Evolutionary conservation across 1,284 basidiomycete genomes (phyloP), one percentile per base, ranked within the genome.

Genomic region (Gomphus sp.): DNA sequence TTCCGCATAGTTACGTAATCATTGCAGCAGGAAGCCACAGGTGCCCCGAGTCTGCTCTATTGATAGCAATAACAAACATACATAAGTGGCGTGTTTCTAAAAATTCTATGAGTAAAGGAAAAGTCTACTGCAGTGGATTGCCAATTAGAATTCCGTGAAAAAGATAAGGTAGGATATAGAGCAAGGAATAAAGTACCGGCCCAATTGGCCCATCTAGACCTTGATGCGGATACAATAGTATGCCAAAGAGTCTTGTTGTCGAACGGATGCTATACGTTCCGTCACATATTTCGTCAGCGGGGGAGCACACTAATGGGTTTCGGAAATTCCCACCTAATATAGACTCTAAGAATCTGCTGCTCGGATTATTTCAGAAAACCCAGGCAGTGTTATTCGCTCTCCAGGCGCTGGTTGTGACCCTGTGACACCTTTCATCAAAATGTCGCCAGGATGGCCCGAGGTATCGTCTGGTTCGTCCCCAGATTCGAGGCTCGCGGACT

Each of bases 371-470:
- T 59, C 58, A 37, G 45, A 55, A 48, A 59, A 54, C 12, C 58
- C 58, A 16, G 58, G 58, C 16, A 59, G 51, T 28, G 50, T 59
- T 18, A 59, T 50, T 10, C 58, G 58, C 45, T 54, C 52, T 52
- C 18, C 48, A 6, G 44, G 5, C n/a, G 25, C 22, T 43, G 47
- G 16, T n/a, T 22, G 34, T 33, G 45, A 25, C 12, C n/a, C 12
- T 11, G 22, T 6, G n/a, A 34, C 36, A 36, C 41, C 36, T 4
- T 16, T 52, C 51, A 31, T 43, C 11, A 47, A 5, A 7, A 47
- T 28, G 18, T 43, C 45, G 37, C 41, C 22, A 50, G 31, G 25
- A 6, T 28, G 22, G 37, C 52, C 52, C 7, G 22, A 1, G 12
- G 31, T 12, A 6, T 48, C 57, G 28, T n/a, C 56, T 8, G 50